Base-by-base conservation (phyloP, 73 alveolate genomes). In the Tetrahymena elliotti region DNA sequence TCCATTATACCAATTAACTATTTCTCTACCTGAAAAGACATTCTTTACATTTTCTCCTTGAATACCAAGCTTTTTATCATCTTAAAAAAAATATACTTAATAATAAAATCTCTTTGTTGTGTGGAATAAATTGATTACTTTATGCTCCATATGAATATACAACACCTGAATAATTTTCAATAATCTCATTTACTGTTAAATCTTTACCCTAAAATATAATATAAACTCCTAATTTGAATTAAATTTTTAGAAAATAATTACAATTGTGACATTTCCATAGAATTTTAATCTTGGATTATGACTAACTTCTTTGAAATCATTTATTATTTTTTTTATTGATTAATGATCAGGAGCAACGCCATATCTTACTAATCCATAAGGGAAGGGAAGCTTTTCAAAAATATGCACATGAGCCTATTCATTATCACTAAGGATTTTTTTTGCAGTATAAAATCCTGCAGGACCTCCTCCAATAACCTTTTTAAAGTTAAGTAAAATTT, bases 331-430 rank as follows among this genome's bases (percentile, higher is more conserved):
- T 95, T 98, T 98, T 97, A 98, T 98, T 36, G 93, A 95, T 33
- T 93, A 93, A 93, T 97, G 99, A 94, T 98, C 99, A 22, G 99
- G 99, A 33, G 99, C 99, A 38, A 97, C 98, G 18, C 99, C 99
- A 53, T 98, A 97, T 84, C 99, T 94, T 33, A 98, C 97, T 35
- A 98, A 96, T 31, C 99, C 99, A 84, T 84, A 97, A 6, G 99
- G 99, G 92, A 95, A 96, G 4, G 98, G 98, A 24, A 92, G 93
- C 24, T 95, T 94, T 52, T 98, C 99, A 93, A 96, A 96, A n/a
- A 98, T 93, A 93, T 98, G 98, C n/a, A 98, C 97, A 93, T 96
- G 84, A 38, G 97, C 95, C 52, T 98, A 95, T 16, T 92, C 95
- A 35, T 95, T 83, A 83, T 92, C 92, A 33, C 93, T 93, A 13